Percentiles rank a stretch among this genome's conserved stretches.
Conservation (phyloP, 192 early-diverging fungal species). For the Pilobolus umbonatus region DNA sequence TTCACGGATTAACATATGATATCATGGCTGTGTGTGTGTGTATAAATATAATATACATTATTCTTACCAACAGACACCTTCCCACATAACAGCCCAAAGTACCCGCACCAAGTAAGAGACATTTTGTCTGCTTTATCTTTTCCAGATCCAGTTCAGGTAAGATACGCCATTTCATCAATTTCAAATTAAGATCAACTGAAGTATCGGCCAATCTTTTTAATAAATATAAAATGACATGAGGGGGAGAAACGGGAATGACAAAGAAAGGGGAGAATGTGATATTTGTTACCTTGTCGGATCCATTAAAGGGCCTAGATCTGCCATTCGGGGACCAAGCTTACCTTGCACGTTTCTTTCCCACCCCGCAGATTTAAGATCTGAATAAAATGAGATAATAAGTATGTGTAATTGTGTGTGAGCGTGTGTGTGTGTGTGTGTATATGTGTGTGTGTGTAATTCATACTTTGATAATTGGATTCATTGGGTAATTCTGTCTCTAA, state of each 20-base stretch:
- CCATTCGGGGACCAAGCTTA: slow-evolving; percentile 76
- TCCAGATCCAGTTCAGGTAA: slow-evolving; percentile 80
- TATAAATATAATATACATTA: not conserved
- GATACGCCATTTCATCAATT: slow-evolving; percentile 96
- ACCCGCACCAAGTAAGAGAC: slow-evolving; percentile 87
- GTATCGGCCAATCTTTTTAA: slow-evolving; percentile 80
- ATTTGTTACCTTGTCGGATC: slow-evolving; percentile 60
- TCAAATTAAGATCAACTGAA: slow-evolving; percentile 91
- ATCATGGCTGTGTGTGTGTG: not conserved
- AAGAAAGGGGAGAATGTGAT: not conserved
- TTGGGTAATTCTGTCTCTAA: slow-evolving; percentile 44
- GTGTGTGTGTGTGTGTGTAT: no score
- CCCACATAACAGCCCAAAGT: slow-evolving; percentile 95
- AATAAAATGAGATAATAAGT: not conserved
- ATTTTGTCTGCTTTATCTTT: slow-evolving; percentile 69
- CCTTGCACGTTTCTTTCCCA: slow-evolving; percentile 87
- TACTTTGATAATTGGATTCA: slow-evolving; percentile 15
- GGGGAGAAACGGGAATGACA: not conserved
- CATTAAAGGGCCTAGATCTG: slow-evolving; percentile 74
- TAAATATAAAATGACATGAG: no score
- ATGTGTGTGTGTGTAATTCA: not conserved
- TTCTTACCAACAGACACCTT: slow-evolving; percentile 62
- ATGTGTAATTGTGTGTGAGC: not conserved
- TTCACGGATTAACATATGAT: not conserved
- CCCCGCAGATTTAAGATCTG: slow-evolving; percentile 63